Evolutionary conservation across 148 eudicot species (phyloP).

Genomic region (Beta vulgaris): DNA sequence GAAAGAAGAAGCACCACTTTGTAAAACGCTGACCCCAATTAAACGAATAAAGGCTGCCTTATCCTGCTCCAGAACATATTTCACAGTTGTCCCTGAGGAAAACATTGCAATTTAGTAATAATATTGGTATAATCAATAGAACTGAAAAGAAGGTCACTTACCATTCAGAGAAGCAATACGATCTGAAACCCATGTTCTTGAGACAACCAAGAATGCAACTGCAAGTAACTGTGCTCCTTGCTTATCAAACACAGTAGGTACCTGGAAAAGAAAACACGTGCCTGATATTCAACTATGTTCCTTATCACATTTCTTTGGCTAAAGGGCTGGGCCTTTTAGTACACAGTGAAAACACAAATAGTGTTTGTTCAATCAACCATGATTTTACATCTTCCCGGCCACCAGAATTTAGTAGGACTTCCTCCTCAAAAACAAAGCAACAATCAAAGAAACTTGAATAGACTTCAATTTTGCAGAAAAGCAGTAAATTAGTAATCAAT

Average conservation of each 20-base stretch:
- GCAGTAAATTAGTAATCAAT: too few relatives aligned
- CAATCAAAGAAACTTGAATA: background rate
- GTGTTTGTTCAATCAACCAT: background rate
- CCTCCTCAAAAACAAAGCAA: background rate
- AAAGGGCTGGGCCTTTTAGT: background rate
- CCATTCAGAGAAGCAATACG: constrained; percentile 98
- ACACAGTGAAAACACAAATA: background rate
- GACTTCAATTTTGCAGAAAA: too few relatives aligned
- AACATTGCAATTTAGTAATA: constrained; percentile 5
- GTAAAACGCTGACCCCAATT: constrained; percentile 84
- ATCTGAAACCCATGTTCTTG: constrained; percentile 91
- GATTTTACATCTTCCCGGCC: background rate
- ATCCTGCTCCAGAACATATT: constrained; percentile 90
- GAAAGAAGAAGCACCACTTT: constrained; percentile 96
- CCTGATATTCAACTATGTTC: constrained; percentile 10
- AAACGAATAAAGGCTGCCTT: constrained; percentile 77
- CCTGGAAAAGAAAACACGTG: constrained; percentile 38
- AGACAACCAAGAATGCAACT: constrained; percentile 85
- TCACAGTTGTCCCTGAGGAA: constrained; percentile 84
- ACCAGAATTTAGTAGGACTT: background rate
- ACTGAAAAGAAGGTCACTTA: constrained; percentile 13
- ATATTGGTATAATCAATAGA: background rate
- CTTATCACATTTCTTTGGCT: background rate
- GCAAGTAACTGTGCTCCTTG: constrained; percentile 95
- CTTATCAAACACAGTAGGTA: constrained; percentile 89